A percentile compares a stretch with the other conserved stretches of the same genome.
These are phyloP conservation scores for Cyberlindnera lachancei DNA, from an alignment of 805 yeast genomes.

Conservation along the genomic window DNA sequence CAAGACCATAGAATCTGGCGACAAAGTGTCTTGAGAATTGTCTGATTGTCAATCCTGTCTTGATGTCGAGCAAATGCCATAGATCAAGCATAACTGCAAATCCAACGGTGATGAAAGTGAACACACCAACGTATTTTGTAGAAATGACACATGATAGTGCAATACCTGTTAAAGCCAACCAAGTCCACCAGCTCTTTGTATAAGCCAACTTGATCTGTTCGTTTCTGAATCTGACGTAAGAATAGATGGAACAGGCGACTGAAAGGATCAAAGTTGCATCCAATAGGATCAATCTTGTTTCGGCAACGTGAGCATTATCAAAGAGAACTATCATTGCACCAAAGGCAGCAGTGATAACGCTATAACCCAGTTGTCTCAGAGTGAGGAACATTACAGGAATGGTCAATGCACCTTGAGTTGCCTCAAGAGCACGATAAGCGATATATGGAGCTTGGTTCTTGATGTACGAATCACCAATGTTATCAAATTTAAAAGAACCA, in stretches of 20 bases:
- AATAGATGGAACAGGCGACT: conserved; percentile 72
- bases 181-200: conserved; percentile 69
- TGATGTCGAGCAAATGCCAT: conserved; percentile 78
- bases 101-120: conserved; percentile 86
- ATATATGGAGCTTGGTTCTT: conserved; percentile 79
- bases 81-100: conserved; percentile 77
- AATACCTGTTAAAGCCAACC: conserved; percentile 82
- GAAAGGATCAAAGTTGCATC: conserved; percentile 85
- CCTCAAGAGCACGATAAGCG: conserved; percentile 73
- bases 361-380: conserved; percentile 76
- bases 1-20: conserved; percentile 64
- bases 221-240: conserved; percentile 72
- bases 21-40: conserved; percentile 60
- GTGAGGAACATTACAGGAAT: conserved; percentile 81
- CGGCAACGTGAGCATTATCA: conserved; percentile 86
- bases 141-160: conserved; percentile 87
- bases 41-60: conserved; percentile 52
- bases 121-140: conserved; percentile 92
- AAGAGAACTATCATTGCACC: conserved; percentile 71
- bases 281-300: conserved; percentile 81
- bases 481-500: conserved; percentile 88
- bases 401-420: conserved; percentile 73
- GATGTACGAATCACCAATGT: conserved; percentile 77
- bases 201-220: conserved; percentile 61
- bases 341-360: conserved; percentile 70